Conservation (phyloP, 805 yeast species). For the Candida patagonica region DNA sequence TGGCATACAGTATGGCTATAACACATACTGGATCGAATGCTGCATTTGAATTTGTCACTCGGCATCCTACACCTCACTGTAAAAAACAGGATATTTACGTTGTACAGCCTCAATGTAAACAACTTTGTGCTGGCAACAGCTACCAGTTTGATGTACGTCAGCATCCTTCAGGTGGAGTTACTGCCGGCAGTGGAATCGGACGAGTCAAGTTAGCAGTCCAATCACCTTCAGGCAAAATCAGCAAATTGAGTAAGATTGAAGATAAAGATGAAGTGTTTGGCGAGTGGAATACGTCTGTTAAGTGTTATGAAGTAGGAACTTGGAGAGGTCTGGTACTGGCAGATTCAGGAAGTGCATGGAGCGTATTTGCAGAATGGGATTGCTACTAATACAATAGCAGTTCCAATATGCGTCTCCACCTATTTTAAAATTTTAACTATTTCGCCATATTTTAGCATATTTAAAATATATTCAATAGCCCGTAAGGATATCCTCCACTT, state of each 20-base stretch:
- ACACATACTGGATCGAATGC: slow-evolving; percentile 60
- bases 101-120: slow-evolving; percentile 71
- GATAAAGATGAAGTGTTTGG: slow-evolving; percentile 21
- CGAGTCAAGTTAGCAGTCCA: slow-evolving; percentile 60
- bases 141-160: slow-evolving; percentile 59
- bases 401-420: no score
- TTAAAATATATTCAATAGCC: slow-evolving; percentile 33
- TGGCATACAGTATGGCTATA: slow-evolving; percentile 66
- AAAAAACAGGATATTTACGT: slow-evolving; percentile 71
- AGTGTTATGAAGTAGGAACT: slow-evolving; percentile 61
- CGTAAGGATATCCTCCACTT: slow-evolving; percentile 69
- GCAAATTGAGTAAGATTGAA: slow-evolving; percentile 41
- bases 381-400: slow-evolving; percentile 31
- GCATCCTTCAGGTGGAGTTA: slow-evolving; percentile 46
- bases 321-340: slow-evolving; percentile 81
- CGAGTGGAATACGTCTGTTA: slow-evolving; percentile 50
- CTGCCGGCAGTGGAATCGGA: slow-evolving; percentile 30
- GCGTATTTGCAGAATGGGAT: slow-evolving; percentile 86
- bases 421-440: no score
- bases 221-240: slow-evolving; percentile 76
- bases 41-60: slow-evolving; percentile 56
- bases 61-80: slow-evolving; percentile 63
- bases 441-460: background rate
- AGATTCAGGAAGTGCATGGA: slow-evolving; percentile 71
- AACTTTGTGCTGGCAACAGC: slow-evolving; percentile 45